These are phyloP conservation scores for Nigrospora sphaerica DNA, from an alignment of 2,329 filamentous ascomycete genomes.

Conservation along the genomic window DNA sequence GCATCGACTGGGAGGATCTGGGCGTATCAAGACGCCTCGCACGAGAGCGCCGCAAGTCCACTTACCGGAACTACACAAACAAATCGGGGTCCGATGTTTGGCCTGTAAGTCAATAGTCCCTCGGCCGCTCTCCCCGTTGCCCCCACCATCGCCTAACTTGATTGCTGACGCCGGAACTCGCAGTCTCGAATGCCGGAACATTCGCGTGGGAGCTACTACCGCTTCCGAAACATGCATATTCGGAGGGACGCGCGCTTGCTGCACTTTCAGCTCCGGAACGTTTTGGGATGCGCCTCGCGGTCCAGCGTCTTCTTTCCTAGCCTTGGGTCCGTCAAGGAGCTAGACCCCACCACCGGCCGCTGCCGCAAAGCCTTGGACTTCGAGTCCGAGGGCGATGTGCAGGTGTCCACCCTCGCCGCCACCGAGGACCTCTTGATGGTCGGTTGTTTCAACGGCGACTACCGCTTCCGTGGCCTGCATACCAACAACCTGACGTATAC, in stretches of 20 bases:
- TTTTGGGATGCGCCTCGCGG: conserved; percentile 49
- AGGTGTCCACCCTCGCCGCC: conserved; percentile 44
- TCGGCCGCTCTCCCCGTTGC: not conserved
- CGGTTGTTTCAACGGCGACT: conserved; percentile 52
- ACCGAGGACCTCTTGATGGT: conserved; percentile 49
- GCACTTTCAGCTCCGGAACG: conserved; percentile 62
- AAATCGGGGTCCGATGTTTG: conserved; percentile 36
- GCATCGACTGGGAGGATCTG: conserved; percentile 49
- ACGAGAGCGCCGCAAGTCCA: conserved; percentile 35
- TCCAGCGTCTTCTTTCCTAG: conserved; percentile 52
- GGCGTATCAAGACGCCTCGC: conserved; percentile 43
- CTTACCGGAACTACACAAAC: conserved; percentile 54
- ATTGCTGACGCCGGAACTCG: no score
- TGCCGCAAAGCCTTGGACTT: conserved; percentile 38
- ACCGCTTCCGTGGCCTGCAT: conserved; percentile 40
- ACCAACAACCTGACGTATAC: conserved; percentile 27
- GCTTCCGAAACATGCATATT: conserved; percentile 51
- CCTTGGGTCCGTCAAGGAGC: conserved; percentile 38
- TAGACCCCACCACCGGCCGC: conserved; percentile 42
- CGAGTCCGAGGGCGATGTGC: conserved; percentile 27
- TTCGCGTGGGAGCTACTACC: conserved; percentile 38
- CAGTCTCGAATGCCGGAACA: no score
- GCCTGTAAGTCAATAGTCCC: conserved; percentile 31
- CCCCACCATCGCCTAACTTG: not conserved
- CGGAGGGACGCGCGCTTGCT: conserved; percentile 44